phyloP scores from a whole-genome alignment of 805 yeast genomes.

The Yarrowia osloensis region DNA sequence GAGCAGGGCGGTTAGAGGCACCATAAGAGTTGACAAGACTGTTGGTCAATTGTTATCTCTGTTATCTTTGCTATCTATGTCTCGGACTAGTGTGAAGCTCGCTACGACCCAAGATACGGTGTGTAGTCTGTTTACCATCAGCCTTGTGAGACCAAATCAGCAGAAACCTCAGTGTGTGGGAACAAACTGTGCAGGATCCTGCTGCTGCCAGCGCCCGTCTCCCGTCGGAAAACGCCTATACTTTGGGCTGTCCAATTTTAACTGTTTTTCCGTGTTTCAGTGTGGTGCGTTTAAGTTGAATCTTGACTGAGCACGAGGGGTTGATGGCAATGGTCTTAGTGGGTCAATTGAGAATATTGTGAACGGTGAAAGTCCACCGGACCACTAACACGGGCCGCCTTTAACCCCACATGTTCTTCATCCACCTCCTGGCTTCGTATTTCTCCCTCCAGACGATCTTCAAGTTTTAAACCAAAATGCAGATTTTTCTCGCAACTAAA shows the following conservation, averaged over 20 bases:
- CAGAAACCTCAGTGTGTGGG: neutral
- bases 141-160: neutral
- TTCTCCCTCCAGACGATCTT: neutral
- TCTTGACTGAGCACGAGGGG: neutral
- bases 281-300: neutral
- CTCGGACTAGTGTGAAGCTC: neutral
- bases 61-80: neutral
- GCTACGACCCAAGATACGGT: neutral
- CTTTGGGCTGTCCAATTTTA: neutral
- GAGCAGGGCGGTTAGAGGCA: neutral
- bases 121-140: neutral
- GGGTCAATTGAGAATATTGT: neutral
- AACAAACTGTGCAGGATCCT: too few species aligned
- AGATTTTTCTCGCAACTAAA: neutral
- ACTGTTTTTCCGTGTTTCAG: conserved; percentile 13
- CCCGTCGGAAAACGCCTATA: neutral
- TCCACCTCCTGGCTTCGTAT: neutral
- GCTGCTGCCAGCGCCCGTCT: too few species aligned
- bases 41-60: neutral
- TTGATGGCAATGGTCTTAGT: neutral
- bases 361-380: too few species aligned
- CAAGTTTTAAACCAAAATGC: neutral
- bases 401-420: neutral
- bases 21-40: neutral
- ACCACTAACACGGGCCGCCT: neutral